phyloP scores from a whole-genome alignment of 2,329 filamentous ascomycete species.

The Tothia fuscella region DNA sequence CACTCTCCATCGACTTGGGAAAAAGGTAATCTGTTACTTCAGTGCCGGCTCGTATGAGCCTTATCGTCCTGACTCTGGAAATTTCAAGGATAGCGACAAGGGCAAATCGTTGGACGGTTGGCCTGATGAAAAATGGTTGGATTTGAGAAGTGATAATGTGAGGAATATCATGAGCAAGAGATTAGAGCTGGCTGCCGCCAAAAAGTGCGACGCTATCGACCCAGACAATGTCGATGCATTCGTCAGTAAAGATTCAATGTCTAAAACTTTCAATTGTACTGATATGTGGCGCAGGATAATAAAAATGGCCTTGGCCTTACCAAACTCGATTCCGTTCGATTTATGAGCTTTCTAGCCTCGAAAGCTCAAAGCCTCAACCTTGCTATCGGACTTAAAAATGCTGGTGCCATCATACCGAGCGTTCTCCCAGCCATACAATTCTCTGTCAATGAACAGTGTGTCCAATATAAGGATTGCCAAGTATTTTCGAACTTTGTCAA shows the following conservation, averaged over 20 bases:
- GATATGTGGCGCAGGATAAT: constrained; percentile 31
- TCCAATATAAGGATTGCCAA: constrained; percentile 47
- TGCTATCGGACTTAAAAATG: constrained; percentile 58
- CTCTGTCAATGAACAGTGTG: constrained; percentile 59
- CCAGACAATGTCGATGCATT: constrained; percentile 61
- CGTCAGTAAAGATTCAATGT: constrained; percentile 24
- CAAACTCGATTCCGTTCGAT: constrained; percentile 43
- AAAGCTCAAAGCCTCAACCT: constrained; percentile 44
- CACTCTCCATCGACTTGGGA: constrained; percentile 37
- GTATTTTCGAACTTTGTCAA: constrained; percentile 46
- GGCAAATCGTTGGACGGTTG: constrained; percentile 51
- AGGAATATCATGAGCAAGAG: constrained; percentile 51
- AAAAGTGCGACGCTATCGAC: constrained; percentile 58
- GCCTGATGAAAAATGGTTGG: constrained; percentile 56
- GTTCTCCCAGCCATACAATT: constrained; percentile 47
- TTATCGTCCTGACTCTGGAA: constrained; percentile 44
- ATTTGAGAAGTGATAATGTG: constrained; percentile 46
- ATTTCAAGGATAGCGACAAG: constrained; percentile 44
- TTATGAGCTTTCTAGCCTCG: constrained; percentile 46
- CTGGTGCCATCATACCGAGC: constrained; percentile 43
- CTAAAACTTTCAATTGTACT: neutral
- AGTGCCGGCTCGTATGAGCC: constrained; percentile 58
- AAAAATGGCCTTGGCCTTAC: constrained; percentile 51
- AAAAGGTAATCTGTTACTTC: constrained; percentile 64
- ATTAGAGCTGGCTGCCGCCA: constrained; percentile 45